Base-by-base conservation (phyloP, 192 early-diverging fungal species). In the Coemansia sp. region DNA sequence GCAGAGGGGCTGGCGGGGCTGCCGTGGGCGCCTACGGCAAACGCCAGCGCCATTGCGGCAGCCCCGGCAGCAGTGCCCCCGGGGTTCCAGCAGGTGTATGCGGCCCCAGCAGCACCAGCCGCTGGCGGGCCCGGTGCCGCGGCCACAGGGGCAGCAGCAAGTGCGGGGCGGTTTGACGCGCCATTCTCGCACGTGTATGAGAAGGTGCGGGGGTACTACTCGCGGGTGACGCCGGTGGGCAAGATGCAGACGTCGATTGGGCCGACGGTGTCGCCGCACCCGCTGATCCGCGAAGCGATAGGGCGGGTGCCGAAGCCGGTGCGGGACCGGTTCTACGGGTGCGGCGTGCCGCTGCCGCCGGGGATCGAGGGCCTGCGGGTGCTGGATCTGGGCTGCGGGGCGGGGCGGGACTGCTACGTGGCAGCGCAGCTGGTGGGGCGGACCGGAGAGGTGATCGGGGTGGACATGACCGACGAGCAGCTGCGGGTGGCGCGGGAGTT, bases 401-500 rank as follows among this genome's bases (percentile, higher is more conserved):
- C 54, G 12, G 77, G 77, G 0, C 72, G 66, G 14, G 77, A 79
- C 63, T 74, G 77, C 63, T 75, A 75, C 55, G 70, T 74, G 31
- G 77, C 77, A 3, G 71, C 77, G 14, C 35, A 36, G 47, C 63
- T 74, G 31, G 77, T 74, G 39, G 77, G 77, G 13, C 67, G 50
- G n/a, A 16, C 31, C 6, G 77, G 77, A 26, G 49, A 53, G 57
- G 77, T 79, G 16, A 67, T 55, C 8, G 77, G 77, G n/a, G 50
- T 79, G 6, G 77, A 79, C 47, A 79, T 79, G 77, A 79, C 77
- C 10, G 77, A 74, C 56, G 77, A 79, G 63, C 66, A 70, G 55
- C 63, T 79, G 52, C 45, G 45, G 3, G 56, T 65, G 15, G 77
- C 77, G 19, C 63, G 63, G 14, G 68, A 68, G 23, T 41, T 37